Conservation (phyloP, 805 yeast species). For the Kodamaea jinghongensis region DNA sequence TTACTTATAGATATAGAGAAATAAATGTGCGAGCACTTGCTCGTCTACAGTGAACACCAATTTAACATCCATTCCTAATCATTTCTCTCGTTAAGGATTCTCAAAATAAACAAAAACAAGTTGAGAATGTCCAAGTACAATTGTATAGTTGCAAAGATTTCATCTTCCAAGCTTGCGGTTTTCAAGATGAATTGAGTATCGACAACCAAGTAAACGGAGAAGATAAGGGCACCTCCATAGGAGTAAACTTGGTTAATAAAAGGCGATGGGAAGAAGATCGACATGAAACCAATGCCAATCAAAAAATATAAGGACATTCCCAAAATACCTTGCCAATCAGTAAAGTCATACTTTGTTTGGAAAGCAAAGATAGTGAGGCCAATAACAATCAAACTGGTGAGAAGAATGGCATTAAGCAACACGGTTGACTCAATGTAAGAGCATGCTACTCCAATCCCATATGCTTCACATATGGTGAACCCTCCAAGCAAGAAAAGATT, state of each 20-base stretch:
- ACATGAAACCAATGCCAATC: constrained; percentile 69
- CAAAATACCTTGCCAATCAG: constrained; percentile 59
- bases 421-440: constrained; percentile 59
- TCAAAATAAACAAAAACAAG: constrained; percentile 70
- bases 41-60: no score
- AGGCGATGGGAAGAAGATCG: constrained; percentile 59
- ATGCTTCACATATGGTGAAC: constrained; percentile 75
- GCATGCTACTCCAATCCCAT: constrained; percentile 65
- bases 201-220: constrained; percentile 67
- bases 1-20: no score
- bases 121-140: constrained; percentile 82
- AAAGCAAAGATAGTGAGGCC: constrained; percentile 76
- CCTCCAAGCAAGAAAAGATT: constrained; percentile 58
- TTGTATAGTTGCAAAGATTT: constrained; percentile 73
- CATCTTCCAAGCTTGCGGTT: constrained; percentile 77
- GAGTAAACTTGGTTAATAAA: constrained; percentile 66
- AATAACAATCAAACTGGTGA: constrained; percentile 68
- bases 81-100: constrained; percentile 45
- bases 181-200: constrained; percentile 83
- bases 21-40: no score
- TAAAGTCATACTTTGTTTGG: constrained; percentile 74
- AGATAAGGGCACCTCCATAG: constrained; percentile 69
- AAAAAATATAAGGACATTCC: constrained; percentile 61
- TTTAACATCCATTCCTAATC: no score
- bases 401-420: constrained; percentile 65